These are phyloP conservation scores for Naegleria fowleri DNA, from an alignment of 208 protist species.

Conservation along the genomic window DNA sequence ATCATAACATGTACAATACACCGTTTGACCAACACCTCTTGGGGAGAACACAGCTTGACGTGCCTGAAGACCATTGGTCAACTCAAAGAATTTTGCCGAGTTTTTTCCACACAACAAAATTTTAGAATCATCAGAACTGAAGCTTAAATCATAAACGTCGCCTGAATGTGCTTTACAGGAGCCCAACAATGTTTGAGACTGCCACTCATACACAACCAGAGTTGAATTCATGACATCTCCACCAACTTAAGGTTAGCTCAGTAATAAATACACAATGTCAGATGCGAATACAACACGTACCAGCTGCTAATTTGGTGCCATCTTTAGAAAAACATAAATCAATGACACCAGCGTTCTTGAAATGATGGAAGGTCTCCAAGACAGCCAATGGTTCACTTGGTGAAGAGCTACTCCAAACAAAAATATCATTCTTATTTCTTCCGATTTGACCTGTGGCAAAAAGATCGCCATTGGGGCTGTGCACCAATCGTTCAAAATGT, in stretches of 20 bases:
- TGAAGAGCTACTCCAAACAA: background rate
- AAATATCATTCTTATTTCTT: background rate
- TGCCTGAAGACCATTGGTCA: background rate
- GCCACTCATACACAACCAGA: background rate
- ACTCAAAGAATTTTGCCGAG: background rate
- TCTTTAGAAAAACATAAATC: background rate
- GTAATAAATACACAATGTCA: too few species aligned
- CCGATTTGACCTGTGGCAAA: background rate
- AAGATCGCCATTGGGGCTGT: background rate
- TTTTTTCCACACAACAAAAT: background rate
- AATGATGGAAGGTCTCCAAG: background rate
- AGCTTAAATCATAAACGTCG: background rate
- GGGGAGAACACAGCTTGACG: background rate
- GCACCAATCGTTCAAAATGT: too few species aligned
- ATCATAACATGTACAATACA: background rate
- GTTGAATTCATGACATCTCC: background rate
- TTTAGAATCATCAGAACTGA: background rate
- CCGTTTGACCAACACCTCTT: background rate
- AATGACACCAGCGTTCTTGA: background rate
- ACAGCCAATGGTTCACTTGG: background rate
- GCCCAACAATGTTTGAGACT: background rate
- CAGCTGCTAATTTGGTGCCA: background rate
- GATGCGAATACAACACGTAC: too few species aligned
- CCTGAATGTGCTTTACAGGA: background rate
- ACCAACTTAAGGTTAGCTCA: background rate